Conservation (phyloP, 1,284 basidiomycete species). For the Boletellus deceptivus region DNA sequence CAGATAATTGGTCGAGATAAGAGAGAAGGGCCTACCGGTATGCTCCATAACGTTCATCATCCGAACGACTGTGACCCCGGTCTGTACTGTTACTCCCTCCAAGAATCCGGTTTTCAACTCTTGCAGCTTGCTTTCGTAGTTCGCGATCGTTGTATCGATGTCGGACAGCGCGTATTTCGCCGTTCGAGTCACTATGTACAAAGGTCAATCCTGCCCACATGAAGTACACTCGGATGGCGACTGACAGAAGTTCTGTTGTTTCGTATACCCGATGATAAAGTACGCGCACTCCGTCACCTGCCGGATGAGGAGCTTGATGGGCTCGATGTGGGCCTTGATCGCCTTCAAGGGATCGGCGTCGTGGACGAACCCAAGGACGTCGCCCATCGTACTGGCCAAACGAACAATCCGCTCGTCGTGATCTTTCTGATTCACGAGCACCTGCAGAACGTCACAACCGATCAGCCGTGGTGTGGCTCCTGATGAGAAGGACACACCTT, state of each 20-base stretch:
- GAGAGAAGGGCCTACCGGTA: background rate
- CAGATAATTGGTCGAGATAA: background rate
- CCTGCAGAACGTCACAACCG: background rate
- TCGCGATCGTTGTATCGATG: background rate
- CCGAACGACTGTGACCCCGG: background rate
- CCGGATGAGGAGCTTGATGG: background rate
- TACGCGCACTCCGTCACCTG: constrained; percentile 1
- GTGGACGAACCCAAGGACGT: background rate
- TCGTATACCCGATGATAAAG: background rate
- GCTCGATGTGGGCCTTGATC: background rate
- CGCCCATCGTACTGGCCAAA: background rate
- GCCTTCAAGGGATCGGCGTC: background rate
- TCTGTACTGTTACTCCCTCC: background rate
- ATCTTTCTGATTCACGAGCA: background rate
- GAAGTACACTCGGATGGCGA: background rate
- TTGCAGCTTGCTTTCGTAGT: background rate
- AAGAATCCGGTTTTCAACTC: background rate
- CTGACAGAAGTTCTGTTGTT: background rate
- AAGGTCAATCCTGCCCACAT: background rate
- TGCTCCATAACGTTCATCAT: background rate
- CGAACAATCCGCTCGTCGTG: background rate
- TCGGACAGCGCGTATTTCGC: background rate
- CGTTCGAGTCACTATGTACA: background rate
- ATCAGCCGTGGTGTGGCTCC: background rate
- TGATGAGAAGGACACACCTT: background rate